Evolutionary conservation across 495 filamentous ascomycete genomes (phyloP).

Genomic region (Aspergillus kassunensis): DNA sequence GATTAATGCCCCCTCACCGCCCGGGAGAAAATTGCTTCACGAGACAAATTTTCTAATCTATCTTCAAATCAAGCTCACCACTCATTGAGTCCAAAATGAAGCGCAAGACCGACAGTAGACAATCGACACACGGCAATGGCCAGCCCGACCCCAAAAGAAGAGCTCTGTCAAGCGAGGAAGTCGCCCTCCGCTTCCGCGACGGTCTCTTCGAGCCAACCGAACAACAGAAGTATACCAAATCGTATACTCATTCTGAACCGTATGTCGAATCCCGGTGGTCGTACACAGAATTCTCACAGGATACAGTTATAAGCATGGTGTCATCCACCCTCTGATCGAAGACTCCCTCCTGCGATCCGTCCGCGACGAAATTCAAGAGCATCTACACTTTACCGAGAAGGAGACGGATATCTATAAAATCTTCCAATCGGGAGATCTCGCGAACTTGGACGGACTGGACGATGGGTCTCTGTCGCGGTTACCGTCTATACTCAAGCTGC

Average conservation of each 20-base stretch:
- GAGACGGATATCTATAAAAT: conserved; percentile 99
- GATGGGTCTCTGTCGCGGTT: conserved; percentile 74
- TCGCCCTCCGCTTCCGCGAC: conserved; percentile 58
- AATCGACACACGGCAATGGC: conserved; percentile 37
- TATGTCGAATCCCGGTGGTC: conserved; percentile 29
- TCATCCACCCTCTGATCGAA: conserved; percentile 76
- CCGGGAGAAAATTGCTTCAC: conserved; percentile 6
- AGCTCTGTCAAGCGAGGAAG: conserved; percentile 47
- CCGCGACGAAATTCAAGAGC: conserved; percentile 79
- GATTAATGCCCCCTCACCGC: conserved; percentile 21
- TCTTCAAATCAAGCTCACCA: background rate
- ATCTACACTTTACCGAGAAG: conserved; percentile 94
- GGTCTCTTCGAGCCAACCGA: conserved; percentile 69
- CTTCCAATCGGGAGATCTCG: conserved; percentile 95
- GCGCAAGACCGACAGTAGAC: conserved; percentile 46
- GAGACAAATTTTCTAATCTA: background rate
- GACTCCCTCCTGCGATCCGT: conserved; percentile 78
- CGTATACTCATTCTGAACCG: conserved; percentile 71
- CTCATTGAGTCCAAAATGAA: conserved; percentile 42
- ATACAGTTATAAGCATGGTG: conserved; percentile 76
- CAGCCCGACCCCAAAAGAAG: conserved; percentile 46
- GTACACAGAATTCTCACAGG: background rate
- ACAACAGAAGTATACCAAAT: conserved; percentile 61
- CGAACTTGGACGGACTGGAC: conserved; percentile 91
- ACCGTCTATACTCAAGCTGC: conserved; percentile 78